Percentiles rank a stretch among this genome's conserved stretches.
These are phyloP conservation scores for Fraxinus cuspidata DNA, from an alignment of 257 asterid genomes.

Conservation along the genomic window DNA sequence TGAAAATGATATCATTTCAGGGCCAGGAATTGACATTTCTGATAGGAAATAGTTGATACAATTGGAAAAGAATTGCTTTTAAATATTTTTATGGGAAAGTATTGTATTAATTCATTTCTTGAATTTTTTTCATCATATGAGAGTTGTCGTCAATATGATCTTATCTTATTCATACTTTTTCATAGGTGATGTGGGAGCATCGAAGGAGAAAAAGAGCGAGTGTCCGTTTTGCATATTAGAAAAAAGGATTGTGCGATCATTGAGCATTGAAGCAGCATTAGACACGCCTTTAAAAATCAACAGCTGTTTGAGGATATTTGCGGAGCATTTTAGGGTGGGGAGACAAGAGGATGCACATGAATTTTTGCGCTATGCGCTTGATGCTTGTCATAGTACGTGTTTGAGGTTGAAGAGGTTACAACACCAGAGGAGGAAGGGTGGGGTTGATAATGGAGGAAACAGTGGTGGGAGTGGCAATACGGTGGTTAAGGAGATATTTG, in stretches of 20 bases:
- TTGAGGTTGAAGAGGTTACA: slow-evolving; percentile 84
- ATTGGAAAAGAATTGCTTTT: background rate
- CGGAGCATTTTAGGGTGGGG: slow-evolving; percentile 81
- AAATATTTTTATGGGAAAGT: background rate
- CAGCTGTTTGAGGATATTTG: slow-evolving; percentile 71
- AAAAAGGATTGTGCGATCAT: slow-evolving; percentile 75
- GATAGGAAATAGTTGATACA: background rate
- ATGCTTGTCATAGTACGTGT: slow-evolving; percentile 93
- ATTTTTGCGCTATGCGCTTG: slow-evolving; percentile 94
- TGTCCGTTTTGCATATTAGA: slow-evolving; percentile 97
- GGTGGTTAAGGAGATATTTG: slow-evolving; percentile 86
- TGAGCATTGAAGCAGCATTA: slow-evolving; percentile 57
- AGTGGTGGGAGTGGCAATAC: slow-evolving; percentile 56
- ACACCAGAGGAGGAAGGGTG: slow-evolving; percentile 56
- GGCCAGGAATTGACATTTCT: background rate
- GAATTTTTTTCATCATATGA: background rate
- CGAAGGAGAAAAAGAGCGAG: slow-evolving; percentile 78
- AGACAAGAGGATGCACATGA: slow-evolving; percentile 99
- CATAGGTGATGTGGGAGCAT: slow-evolving; percentile 68
- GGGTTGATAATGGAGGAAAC: slow-evolving; percentile 52
- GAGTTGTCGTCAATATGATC: background rate
- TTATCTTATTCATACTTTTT: slow-evolving; percentile 1
- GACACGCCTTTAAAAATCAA: slow-evolving; percentile 77
- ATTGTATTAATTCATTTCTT: background rate
- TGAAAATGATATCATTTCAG: background rate